A percentile compares a stretch with the other conserved stretches of the same genome.
phyloP scores from a whole-genome alignment of 768 basidiomycete genomes.

The Lactarius hatsudake region DNA sequence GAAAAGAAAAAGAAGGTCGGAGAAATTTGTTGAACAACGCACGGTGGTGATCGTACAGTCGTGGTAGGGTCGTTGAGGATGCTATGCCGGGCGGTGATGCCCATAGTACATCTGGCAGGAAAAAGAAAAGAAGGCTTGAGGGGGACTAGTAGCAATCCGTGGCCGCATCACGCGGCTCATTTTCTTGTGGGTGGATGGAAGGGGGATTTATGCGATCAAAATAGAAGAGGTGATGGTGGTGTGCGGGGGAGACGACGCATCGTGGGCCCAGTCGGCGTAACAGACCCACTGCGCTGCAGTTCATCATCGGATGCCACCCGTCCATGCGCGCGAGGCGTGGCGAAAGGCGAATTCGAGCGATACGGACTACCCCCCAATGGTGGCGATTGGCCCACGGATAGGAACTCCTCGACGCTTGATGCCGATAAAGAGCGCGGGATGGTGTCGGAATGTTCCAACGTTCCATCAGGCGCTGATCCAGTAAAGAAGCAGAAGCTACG shows the following conservation, averaged over 20 bases:
- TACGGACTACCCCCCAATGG: conserved; percentile 12
- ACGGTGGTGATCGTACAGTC: conserved; percentile 22
- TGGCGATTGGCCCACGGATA: conserved; percentile 32
- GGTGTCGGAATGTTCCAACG: conserved; percentile 30
- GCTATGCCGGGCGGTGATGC: conserved; percentile 9
- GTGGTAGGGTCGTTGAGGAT: conserved; percentile 20
- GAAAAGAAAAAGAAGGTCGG: not conserved
- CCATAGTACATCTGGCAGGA: conserved; percentile 14
- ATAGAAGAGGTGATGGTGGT: conserved; percentile 16
- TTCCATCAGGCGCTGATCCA: conserved; percentile 39
- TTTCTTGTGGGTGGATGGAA: not conserved
- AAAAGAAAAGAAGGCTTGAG: not conserved
- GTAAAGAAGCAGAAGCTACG: conserved; percentile 81
- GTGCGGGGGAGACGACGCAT: conserved; percentile 4
- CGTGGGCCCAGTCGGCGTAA: conserved; percentile 20
- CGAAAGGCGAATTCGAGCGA: conserved; percentile 12
- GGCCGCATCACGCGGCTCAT: conserved; percentile 17
- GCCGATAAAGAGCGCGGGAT: conserved; percentile 47
- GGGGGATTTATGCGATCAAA: not conserved
- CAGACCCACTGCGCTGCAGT: conserved; percentile 23
- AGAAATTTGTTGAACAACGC: not conserved
- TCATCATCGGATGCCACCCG: conserved; percentile 23
- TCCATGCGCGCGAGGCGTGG: conserved; percentile 21
- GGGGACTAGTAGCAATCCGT: conserved; percentile 2
- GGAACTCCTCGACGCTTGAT: conserved; percentile 53